Percentiles rank a stretch among this genome's conserved stretches.
Conservation (phyloP, 306 rosid genomes). For the Citrullus amarus region DNA sequence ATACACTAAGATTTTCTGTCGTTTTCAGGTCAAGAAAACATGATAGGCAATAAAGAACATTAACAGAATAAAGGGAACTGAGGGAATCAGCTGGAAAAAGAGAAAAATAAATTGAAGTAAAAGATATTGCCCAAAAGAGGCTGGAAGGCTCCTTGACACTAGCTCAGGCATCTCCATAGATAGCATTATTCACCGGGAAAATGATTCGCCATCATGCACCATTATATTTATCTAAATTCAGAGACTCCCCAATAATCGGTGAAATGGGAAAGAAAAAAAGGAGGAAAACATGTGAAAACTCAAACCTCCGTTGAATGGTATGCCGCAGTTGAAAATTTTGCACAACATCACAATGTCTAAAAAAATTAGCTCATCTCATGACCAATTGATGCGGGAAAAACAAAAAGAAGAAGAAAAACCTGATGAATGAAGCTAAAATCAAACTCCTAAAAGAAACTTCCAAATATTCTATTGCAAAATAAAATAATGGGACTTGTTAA, state of each 20-base stretch:
- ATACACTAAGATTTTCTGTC: background rate
- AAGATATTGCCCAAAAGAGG: background rate
- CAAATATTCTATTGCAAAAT: background rate
- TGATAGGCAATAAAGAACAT: background rate
- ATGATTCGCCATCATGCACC: background rate
- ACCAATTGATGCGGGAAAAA: background rate
- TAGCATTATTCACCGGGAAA: background rate
- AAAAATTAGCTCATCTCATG: background rate
- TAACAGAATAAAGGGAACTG: background rate
- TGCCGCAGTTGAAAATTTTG: background rate
- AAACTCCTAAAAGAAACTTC: background rate
- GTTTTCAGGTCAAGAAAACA: background rate
- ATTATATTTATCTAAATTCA: background rate
- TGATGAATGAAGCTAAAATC: background rate
- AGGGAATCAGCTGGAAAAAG: background rate
- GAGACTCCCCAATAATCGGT: background rate
- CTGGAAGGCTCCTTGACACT: background rate
- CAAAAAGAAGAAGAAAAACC: no score
- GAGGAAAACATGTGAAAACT: background rate
- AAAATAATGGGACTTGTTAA: background rate
- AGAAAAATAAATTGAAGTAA: background rate
- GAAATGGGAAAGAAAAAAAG: background rate
- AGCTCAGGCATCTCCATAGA: background rate
- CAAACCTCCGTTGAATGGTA: background rate
- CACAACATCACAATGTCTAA: background rate